Evolutionary conservation across 2,329 filamentous ascomycete genomes (phyloP).

Genomic region (Phaeosphaeria sp.): DNA sequence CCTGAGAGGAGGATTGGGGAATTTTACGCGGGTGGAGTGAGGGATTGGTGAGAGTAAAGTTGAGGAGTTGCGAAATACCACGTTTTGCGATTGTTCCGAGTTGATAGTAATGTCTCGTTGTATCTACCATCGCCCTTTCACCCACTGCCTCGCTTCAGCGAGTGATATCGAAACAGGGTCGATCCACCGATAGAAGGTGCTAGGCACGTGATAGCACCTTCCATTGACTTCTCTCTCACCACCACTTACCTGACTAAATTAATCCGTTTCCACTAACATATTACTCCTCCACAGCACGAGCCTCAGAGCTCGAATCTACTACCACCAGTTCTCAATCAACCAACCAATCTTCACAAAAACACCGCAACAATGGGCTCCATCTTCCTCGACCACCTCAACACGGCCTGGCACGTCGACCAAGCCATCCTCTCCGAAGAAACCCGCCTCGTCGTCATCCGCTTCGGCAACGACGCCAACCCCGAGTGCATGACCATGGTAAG

Average conservation of each 20-base stretch:
- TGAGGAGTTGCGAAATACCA: neutral
- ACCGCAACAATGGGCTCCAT: conserved; percentile 72
- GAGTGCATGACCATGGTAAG: conserved; percentile 58
- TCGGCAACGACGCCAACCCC: conserved; percentile 80
- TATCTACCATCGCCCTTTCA: no score
- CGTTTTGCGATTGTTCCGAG: neutral
- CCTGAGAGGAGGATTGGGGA: conserved; percentile 26
- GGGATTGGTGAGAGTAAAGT: conserved; percentile 3
- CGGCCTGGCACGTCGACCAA: conserved; percentile 97
- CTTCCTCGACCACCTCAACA: conserved; percentile 84
- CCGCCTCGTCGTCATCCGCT: conserved; percentile 86
- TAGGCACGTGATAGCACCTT: neutral
- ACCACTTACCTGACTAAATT: neutral
- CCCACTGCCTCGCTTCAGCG: no score
- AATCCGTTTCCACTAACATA: no score
- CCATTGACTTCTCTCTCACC: neutral
- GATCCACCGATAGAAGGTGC: neutral
- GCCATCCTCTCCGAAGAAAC: conserved; percentile 82
- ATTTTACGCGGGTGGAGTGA: conserved; percentile 23
- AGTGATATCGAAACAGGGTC: no score
- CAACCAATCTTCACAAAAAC: neutral
- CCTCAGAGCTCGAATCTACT: neutral
- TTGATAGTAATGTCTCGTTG: neutral
- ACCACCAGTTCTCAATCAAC: neutral
- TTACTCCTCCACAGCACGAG: neutral